phyloP scores from a whole-genome alignment of 441 rosid genomes.

The Euphorbia corollata region DNA sequence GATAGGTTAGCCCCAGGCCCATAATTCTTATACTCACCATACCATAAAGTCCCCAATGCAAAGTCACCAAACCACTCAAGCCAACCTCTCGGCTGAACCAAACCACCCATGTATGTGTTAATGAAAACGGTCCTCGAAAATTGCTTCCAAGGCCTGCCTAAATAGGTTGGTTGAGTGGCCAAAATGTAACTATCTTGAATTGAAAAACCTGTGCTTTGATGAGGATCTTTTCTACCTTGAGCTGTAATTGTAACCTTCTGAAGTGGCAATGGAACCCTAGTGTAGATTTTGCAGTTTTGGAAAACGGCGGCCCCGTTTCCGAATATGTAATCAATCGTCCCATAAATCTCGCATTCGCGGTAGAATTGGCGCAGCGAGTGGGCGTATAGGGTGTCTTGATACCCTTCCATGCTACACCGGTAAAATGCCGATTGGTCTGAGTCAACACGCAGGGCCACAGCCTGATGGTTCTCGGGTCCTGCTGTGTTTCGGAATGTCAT shows the following conservation, averaged over 20 bases:
- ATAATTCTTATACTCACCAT: constrained; percentile 56
- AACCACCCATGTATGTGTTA: constrained; percentile 39
- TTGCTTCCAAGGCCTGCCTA: constrained; percentile 84
- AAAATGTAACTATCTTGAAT: constrained; percentile 56
- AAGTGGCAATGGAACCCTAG: constrained; percentile 54
- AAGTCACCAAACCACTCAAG: constrained; percentile 56
- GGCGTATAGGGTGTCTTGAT: constrained; percentile 67
- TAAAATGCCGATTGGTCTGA: constrained; percentile 62
- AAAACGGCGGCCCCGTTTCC: constrained; percentile 79
- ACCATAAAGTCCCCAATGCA: constrained; percentile 51
- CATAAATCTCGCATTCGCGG: constrained; percentile 63
- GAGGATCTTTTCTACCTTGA: constrained; percentile 65
- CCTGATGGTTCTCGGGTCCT: constrained; percentile 63
- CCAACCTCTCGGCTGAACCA: constrained; percentile 71
- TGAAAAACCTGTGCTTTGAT: constrained; percentile 71
- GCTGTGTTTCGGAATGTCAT: constrained; percentile 70
- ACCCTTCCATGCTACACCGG: constrained; percentile 71
- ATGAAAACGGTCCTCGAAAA: constrained; percentile 64
- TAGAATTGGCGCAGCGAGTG: constrained; percentile 76
- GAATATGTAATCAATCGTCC: constrained; percentile 78
- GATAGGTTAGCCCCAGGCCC: constrained; percentile 50
- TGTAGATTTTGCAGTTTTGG: constrained; percentile 58
- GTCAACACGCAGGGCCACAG: constrained; percentile 54
- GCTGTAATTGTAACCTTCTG: constrained; percentile 55
- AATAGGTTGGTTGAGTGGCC: constrained; percentile 46